These are phyloP conservation scores for Pythium rishiriense DNA, from an alignment of 352 stramenopile genomes.

Conservation along the genomic window DNA sequence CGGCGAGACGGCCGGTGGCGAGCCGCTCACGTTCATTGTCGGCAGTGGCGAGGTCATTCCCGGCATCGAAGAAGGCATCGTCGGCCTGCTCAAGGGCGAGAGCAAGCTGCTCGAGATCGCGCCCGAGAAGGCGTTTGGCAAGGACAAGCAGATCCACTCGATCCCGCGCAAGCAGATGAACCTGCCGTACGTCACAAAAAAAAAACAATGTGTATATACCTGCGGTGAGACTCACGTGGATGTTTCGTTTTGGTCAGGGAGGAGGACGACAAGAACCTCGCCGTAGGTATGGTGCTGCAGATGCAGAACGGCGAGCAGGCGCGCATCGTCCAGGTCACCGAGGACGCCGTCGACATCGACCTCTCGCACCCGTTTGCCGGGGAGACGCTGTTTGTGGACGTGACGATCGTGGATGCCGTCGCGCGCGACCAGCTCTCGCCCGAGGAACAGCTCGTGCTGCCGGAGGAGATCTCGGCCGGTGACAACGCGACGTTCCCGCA, in stretches of 20 bases:
- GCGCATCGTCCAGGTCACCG: slow-evolving; percentile 66
- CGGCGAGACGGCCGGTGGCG: slow-evolving; percentile 46
- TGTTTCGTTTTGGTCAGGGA: slow-evolving; percentile 23
- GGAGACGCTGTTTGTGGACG: slow-evolving; percentile 74
- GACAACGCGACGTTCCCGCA: slow-evolving; percentile 66
- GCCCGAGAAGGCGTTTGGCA: slow-evolving; percentile 67
- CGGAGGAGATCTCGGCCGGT: slow-evolving; percentile 60
- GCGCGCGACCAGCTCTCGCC: slow-evolving; percentile 42
- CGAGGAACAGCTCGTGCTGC: slow-evolving; percentile 70
- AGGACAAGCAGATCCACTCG: slow-evolving; percentile 57
- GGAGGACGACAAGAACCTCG: slow-evolving; percentile 71
- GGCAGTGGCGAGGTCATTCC: slow-evolving; percentile 67
- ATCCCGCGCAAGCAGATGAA: slow-evolving; percentile 77
- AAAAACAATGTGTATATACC: no score
- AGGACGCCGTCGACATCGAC: slow-evolving; percentile 75
- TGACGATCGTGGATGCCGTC: slow-evolving; percentile 69
- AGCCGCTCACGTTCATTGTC: slow-evolving; percentile 69
- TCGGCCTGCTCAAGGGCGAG: slow-evolving; percentile 66
- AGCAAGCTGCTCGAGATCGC: slow-evolving; percentile 64
- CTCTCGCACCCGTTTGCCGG: slow-evolving; percentile 71
- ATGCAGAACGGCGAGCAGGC: slow-evolving; percentile 59
- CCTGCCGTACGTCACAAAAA: slow-evolving; percentile 46
- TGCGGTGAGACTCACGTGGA: neutral
- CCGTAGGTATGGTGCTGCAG: slow-evolving; percentile 59
- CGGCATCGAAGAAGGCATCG: slow-evolving; percentile 69